A percentile compares a stretch with the other conserved stretches of the same genome.
These are phyloP conservation scores for Tolypocladium tundrense DNA, from an alignment of 2,329 filamentous ascomycete species.

Conservation along the genomic window DNA sequence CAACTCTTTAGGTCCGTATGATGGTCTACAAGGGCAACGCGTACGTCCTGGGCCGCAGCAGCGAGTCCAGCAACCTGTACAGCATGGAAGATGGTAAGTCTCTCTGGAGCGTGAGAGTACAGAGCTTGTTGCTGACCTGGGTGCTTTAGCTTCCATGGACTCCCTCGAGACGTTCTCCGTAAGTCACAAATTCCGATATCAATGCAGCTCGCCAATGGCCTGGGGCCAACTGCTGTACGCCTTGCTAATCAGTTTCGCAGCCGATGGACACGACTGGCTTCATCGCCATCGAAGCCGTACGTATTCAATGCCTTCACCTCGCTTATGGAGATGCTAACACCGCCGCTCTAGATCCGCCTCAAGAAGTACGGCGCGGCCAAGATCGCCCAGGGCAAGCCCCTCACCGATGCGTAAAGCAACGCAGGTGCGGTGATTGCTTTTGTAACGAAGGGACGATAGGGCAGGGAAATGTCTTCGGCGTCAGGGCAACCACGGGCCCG, in stretches of 20 bases:
- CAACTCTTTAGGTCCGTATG: slow-evolving; percentile 13
- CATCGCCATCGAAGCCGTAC: slow-evolving; percentile 51
- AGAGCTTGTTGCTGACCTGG: not conserved
- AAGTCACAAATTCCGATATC: not conserved
- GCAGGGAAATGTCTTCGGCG: not conserved
- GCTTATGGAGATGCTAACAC: not conserved
- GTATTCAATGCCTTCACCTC: not conserved
- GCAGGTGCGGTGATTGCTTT: not conserved
- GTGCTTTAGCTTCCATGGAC: slow-evolving; percentile 34
- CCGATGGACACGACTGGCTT: slow-evolving; percentile 49
- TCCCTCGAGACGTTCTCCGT: slow-evolving; percentile 31
- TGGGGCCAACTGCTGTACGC: not conserved
- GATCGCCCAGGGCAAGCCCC: slow-evolving; percentile 28
- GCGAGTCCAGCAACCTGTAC: slow-evolving; percentile 39
- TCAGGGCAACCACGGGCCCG: not conserved
- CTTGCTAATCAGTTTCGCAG: slow-evolving; percentile 21
- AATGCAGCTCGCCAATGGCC: not conserved
- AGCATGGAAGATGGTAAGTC: slow-evolving; percentile 28
- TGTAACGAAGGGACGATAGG: not conserved
- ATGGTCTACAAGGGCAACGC: slow-evolving; percentile 36
- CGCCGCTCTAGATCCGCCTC: slow-evolving; percentile 41
- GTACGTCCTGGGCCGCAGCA: slow-evolving; percentile 34
- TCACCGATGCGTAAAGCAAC: slow-evolving; percentile 1
- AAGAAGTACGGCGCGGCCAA: slow-evolving; percentile 32
- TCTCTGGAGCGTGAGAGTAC: not conserved